phyloP scores from a whole-genome alignment of 2,329 filamentous ascomycete species.

The Cladosporium sp. region DNA sequence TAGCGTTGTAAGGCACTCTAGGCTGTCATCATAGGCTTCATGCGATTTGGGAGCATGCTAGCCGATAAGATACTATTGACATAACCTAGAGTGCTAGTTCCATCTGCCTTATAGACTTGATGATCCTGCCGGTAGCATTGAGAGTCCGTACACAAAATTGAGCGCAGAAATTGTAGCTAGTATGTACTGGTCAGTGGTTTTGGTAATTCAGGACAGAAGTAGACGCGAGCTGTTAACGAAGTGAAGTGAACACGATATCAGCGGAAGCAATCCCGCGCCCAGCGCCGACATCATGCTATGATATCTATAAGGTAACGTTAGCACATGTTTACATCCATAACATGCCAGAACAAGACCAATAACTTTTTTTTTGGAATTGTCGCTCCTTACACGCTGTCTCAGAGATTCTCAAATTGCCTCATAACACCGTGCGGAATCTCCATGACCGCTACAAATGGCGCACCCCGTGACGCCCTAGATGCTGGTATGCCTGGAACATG shows the following conservation, averaged over 20 bases:
- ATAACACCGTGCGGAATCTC: background rate
- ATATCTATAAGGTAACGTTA: background rate
- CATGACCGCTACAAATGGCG: conserved; percentile 18
- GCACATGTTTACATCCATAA: background rate
- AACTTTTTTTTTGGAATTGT: background rate
- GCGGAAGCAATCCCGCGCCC: background rate
- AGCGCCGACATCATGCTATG: background rate
- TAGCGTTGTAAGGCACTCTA: too few relatives aligned
- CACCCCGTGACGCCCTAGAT: conserved; percentile 16
- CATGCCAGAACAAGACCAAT: background rate
- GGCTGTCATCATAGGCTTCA: too few relatives aligned
- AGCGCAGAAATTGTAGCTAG: too few relatives aligned
- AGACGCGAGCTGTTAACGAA: background rate
- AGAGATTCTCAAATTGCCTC: background rate
- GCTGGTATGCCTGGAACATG: conserved; percentile 4
- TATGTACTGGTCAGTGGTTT: background rate
- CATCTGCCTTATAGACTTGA: too few relatives aligned
- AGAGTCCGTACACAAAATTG: too few relatives aligned
- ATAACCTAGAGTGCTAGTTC: too few relatives aligned
- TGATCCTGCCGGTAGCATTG: too few relatives aligned
- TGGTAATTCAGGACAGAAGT: background rate
- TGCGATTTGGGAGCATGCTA: too few relatives aligned
- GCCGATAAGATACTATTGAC: too few relatives aligned
- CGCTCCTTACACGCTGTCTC: background rate
- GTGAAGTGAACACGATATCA: background rate